Percentiles rank a stretch among this genome's conserved stretches.
Conservation (phyloP, 129 eudicot species). For the Centella asiatica region DNA sequence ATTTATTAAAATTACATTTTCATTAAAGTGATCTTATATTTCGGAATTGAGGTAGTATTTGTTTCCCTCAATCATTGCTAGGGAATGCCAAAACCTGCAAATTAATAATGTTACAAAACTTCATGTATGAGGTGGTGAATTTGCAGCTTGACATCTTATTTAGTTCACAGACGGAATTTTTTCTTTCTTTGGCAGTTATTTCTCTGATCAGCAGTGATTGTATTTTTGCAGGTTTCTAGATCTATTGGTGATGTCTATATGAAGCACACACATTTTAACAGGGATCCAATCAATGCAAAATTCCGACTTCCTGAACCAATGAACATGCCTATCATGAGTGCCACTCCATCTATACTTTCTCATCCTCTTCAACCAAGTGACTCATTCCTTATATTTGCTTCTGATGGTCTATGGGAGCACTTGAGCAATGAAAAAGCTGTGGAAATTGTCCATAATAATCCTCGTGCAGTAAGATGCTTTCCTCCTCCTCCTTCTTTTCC, state of each 20-base stretch:
- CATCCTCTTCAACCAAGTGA: conserved; percentile 59
- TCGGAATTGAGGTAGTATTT: too few relatives aligned
- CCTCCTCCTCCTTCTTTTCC: neutral
- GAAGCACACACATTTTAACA: conserved; percentile 52
- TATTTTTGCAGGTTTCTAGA: conserved; percentile 55
- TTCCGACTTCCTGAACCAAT: conserved; percentile 52
- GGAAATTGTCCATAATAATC: conserved; percentile 58
- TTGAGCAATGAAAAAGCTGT: conserved; percentile 65
- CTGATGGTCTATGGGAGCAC: conserved; percentile 83
- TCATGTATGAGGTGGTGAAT: too few relatives aligned
- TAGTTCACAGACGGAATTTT: neutral
- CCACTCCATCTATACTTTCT: conserved; percentile 52
- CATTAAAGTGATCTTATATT: too few relatives aligned
- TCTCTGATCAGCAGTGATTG: neutral
- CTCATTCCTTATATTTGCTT: conserved; percentile 67
- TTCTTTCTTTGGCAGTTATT: neutral
- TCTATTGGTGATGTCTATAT: conserved; percentile 70
- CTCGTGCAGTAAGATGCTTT: conserved; percentile 44
- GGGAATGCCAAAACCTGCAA: too few relatives aligned
- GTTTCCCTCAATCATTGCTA: too few relatives aligned
- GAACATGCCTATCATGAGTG: conserved; percentile 53
- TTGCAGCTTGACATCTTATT: neutral
- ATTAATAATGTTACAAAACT: neutral
- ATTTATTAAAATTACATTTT: too few relatives aligned
- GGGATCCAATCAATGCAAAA: conserved; percentile 41